Evolutionary conservation across 2,329 filamentous ascomycete genomes (phyloP).

Genomic region (Podosphaera aphanis): DNA sequence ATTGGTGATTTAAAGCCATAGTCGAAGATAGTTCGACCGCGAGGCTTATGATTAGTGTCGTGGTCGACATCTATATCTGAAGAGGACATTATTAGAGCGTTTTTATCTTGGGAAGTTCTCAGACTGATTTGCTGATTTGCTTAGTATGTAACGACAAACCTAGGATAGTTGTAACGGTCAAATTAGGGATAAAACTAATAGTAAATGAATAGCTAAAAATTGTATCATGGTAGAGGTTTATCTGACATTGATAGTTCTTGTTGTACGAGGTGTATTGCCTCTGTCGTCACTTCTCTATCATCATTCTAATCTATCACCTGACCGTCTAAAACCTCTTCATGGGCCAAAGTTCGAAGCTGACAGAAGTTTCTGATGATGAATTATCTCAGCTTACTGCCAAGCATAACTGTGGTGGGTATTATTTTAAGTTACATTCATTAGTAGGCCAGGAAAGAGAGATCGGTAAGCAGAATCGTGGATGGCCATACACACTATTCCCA

Average conservation of each 20-base stretch:
- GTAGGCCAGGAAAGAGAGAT: not conserved
- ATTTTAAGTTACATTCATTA: not conserved
- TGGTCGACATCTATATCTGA: not conserved
- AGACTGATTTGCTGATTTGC: not conserved
- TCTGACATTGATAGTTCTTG: not conserved
- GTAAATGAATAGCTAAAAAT: not conserved
- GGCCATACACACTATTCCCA: not conserved
- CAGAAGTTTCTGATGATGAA: not conserved
- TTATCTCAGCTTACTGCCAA: not conserved
- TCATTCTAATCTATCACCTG: not conserved
- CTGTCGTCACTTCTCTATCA: not conserved
- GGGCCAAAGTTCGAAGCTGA: not conserved
- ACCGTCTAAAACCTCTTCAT: not conserved
- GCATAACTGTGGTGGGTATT: not conserved
- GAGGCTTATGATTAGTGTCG: not conserved
- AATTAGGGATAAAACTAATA: not conserved
- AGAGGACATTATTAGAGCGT: too few species aligned
- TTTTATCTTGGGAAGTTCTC: too few species aligned
- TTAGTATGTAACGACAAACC: not conserved
- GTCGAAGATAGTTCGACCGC: not conserved
- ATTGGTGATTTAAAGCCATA: conserved; percentile 3
- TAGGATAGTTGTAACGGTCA: not conserved
- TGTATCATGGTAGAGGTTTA: not conserved
- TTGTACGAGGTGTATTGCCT: not conserved
- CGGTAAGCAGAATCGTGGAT: not conserved